Conservation (phyloP, 345 rosid species). For the Orychophragmus violaceus region DNA sequence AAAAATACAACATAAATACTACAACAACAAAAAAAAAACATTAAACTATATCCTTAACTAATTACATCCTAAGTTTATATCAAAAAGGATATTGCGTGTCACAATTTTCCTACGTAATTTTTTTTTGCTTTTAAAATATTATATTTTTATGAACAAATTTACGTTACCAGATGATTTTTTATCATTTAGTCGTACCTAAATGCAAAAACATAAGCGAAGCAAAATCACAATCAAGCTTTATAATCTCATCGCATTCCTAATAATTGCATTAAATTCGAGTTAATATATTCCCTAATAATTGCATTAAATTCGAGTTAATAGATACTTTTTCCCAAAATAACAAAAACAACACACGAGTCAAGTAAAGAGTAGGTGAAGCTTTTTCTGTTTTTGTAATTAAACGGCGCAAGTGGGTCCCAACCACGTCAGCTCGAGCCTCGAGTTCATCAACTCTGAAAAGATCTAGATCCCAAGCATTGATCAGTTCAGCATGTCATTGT, state of each 20-base stretch:
- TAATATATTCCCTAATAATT: not conserved
- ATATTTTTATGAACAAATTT: no score
- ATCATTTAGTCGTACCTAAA: not conserved
- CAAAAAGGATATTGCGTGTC: no score
- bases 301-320: not conserved
- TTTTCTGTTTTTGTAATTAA: slow-evolving; percentile 4
- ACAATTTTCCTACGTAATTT: no score
- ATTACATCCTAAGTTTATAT: no score
- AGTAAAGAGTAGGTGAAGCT: not conserved
- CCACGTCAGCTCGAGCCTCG: slow-evolving; percentile 6
- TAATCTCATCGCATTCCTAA: not conserved
- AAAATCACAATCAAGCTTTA: not conserved
- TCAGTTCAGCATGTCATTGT: slow-evolving; percentile 1
- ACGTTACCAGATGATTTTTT: not conserved
- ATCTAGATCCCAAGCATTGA: not conserved
- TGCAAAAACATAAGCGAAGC: not conserved
- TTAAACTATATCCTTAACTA: no score
- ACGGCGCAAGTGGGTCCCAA: slow-evolving; percentile 24
- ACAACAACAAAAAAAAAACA: no score
- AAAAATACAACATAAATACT: no score
- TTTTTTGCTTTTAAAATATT: no score
- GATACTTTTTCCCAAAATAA: not conserved
- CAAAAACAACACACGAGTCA: not conserved
- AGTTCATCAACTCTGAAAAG: not conserved
- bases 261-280: no score